These are phyloP conservation scores for Globisporangium nagaii DNA, from an alignment of 352 stramenopile genomes.

Conservation along the genomic window DNA sequence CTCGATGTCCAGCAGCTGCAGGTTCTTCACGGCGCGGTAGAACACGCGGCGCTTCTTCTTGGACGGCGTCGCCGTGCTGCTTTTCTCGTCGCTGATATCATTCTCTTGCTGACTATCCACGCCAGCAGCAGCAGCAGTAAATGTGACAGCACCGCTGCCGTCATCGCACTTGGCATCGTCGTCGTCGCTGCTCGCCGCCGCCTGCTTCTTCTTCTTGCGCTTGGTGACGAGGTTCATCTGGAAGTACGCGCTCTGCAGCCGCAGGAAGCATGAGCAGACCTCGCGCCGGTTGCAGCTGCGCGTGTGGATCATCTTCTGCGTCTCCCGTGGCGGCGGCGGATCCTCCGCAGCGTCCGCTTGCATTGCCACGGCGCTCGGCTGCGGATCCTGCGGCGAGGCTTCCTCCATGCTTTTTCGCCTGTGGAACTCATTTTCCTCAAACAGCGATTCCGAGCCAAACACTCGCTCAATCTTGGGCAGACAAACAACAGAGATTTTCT, in stretches of 20 bases:
- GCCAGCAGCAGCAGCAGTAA: neutral
- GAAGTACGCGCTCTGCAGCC: conserved; percentile 62
- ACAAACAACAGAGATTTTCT: too few species aligned
- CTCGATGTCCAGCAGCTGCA: conserved; percentile 45
- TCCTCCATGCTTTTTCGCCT: too few species aligned
- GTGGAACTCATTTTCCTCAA: too few species aligned
- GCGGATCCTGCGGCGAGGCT: too few species aligned
- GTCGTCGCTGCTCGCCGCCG: neutral
- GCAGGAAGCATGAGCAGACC: conserved; percentile 63
- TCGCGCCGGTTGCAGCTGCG: conserved; percentile 58
- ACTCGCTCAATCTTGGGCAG: too few species aligned
- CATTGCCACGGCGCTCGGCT: too few species aligned
- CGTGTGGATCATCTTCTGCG: conserved; percentile 33
- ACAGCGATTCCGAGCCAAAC: too few species aligned
- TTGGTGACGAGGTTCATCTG: conserved; percentile 50
- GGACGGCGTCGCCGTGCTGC: neutral
- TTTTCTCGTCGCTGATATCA: neutral
- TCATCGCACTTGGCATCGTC: neutral
- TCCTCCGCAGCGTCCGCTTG: neutral
- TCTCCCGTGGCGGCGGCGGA: neutral
- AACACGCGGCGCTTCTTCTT: neutral
- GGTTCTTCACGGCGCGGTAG: conserved; percentile 29
- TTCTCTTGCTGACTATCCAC: neutral
- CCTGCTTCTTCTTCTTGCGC: conserved; percentile 34
- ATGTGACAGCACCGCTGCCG: neutral